Conservation (phyloP, 352 stramenopile genomes). For the Globisporangium cystogenes region DNA sequence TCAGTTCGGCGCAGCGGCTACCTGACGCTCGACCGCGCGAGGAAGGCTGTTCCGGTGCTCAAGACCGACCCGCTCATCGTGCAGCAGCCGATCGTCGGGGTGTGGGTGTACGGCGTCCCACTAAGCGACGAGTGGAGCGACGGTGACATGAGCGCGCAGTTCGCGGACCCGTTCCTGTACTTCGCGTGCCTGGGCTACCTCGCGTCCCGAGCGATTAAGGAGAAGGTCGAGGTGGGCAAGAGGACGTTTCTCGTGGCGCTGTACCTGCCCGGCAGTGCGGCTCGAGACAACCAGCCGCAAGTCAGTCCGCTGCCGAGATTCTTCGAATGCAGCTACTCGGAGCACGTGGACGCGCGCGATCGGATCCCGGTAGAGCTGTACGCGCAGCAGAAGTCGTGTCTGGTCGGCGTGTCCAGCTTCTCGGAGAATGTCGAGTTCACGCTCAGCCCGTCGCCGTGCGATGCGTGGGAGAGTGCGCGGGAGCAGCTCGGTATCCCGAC, state of each 20-base stretch:
- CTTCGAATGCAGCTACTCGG: constrained; percentile 54
- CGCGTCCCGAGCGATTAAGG: constrained; percentile 44
- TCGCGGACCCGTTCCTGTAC: constrained; percentile 53
- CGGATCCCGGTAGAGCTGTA: constrained; percentile 33
- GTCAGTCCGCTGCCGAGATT: constrained; percentile 53
- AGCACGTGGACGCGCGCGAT: constrained; percentile 3
- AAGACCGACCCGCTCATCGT: constrained; percentile 66
- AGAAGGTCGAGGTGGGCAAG: constrained; percentile 39
- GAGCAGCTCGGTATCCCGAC: constrained; percentile 24
- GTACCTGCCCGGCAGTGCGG: constrained; percentile 23
- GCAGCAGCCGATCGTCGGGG: constrained; percentile 57
- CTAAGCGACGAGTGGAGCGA: constrained; percentile 50
- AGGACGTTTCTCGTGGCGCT: constrained; percentile 68
- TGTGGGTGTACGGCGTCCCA: constrained; percentile 69
- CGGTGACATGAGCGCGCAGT: constrained; percentile 19
- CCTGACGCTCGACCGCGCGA: constrained; percentile 65
- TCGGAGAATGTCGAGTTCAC: constrained; percentile 39
- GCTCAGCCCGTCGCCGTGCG: constrained; percentile 24
- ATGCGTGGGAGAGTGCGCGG: constrained; percentile 33
- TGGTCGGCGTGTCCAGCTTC: constrained; percentile 56
- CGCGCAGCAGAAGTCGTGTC: constrained; percentile 29
- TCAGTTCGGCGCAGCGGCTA: constrained; percentile 42
- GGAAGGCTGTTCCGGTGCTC: constrained; percentile 69
- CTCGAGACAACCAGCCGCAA: constrained; percentile 6
- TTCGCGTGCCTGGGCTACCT: constrained; percentile 54